phyloP scores from a whole-genome alignment of 2,329 filamentous ascomycete genomes.

The Harringtonia lauricola region DNA sequence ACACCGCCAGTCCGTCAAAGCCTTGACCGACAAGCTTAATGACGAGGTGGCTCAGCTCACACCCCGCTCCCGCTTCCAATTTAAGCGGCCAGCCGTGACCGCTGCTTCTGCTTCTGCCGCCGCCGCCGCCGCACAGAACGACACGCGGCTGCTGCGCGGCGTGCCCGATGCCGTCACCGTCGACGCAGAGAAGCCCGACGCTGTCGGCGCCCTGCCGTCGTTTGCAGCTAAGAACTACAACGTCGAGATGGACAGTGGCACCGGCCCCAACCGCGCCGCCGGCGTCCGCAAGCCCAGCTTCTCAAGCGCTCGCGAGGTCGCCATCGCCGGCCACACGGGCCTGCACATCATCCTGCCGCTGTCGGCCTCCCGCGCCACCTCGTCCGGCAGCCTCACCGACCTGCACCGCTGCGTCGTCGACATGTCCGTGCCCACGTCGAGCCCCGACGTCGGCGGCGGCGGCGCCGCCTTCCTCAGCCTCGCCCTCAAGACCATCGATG shows the following conservation, averaged over 20 bases:
- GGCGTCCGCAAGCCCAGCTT: constrained; percentile 51
- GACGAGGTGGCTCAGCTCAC: constrained; percentile 55
- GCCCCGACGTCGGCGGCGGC: constrained; percentile 14
- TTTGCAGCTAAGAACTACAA: constrained; percentile 41
- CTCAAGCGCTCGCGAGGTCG: constrained; percentile 47
- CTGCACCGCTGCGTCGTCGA: constrained; percentile 66
- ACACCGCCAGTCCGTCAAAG: constrained; percentile 57
- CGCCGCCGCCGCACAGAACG: constrained; percentile 19
- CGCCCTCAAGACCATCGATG: constrained; percentile 54
- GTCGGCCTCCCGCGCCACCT: constrained; percentile 58
- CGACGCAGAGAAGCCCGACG: constrained; percentile 20
- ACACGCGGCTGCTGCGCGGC: constrained; percentile 26
- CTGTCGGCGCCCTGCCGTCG: constrained; percentile 25
- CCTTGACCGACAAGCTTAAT: constrained; percentile 66
- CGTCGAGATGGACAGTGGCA: constrained; percentile 35
- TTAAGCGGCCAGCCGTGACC: constrained; percentile 36
- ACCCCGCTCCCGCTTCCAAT: constrained; percentile 74
- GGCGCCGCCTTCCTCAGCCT: constrained; percentile 59
- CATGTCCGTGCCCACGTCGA: constrained; percentile 55
- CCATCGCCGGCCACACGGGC: constrained; percentile 55
- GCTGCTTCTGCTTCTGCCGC: constrained; percentile 11
- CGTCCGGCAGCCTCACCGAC: constrained; percentile 61
- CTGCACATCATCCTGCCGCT: constrained; percentile 68
- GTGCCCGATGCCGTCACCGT: constrained; percentile 11
- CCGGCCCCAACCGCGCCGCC: constrained; percentile 11